Conservation (phyloP, 306 rosid genomes). For the Quercus wislizeni region DNA sequence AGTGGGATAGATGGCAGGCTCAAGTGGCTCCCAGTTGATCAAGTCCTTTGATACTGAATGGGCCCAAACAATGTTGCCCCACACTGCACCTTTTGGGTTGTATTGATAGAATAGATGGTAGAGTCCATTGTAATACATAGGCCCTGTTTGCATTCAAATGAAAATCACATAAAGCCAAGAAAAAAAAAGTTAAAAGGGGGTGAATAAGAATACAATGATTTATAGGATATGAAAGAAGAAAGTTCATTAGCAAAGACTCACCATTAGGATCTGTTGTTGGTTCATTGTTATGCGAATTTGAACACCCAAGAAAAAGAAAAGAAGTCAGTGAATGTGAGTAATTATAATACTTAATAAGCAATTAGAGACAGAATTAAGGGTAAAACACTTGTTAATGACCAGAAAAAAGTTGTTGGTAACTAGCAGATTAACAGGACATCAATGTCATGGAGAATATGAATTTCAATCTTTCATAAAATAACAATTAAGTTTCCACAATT, state of each 20-base stretch:
- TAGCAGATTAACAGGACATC: too few relatives aligned
- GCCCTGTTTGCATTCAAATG: conserved; percentile 36
- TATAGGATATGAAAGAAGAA: background rate
- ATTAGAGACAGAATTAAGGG: too few relatives aligned
- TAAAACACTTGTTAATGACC: too few relatives aligned
- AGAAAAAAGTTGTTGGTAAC: too few relatives aligned
- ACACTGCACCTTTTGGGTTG: conserved; percentile 85
- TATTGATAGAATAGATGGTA: conserved; percentile 87
- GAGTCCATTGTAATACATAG: conserved; percentile 71
- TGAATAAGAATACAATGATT: background rate
- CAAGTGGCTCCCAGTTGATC: conserved; percentile 67
- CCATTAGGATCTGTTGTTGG: conserved; percentile 74
- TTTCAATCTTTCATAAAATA: too few relatives aligned
- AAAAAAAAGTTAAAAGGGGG: background rate
- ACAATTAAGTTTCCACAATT: too few relatives aligned
- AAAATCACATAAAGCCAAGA: background rate
- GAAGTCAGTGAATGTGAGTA: conserved; percentile 1
- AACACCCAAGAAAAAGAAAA: conserved; percentile 9
- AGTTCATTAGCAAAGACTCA: conserved; percentile 21
- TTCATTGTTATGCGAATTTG: conserved; percentile 15
- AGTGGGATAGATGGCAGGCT: conserved; percentile 61
- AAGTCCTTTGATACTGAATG: conserved; percentile 78
- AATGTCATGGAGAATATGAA: too few relatives aligned
- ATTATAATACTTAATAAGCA: too few relatives aligned
- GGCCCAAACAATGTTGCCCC: conserved; percentile 98